A percentile compares a stretch with the other conserved stretches of the same genome.
Evolutionary conservation across 352 stramenopile genomes (phyloP).

Genomic region (Phytophthora uliginosa): DNA sequence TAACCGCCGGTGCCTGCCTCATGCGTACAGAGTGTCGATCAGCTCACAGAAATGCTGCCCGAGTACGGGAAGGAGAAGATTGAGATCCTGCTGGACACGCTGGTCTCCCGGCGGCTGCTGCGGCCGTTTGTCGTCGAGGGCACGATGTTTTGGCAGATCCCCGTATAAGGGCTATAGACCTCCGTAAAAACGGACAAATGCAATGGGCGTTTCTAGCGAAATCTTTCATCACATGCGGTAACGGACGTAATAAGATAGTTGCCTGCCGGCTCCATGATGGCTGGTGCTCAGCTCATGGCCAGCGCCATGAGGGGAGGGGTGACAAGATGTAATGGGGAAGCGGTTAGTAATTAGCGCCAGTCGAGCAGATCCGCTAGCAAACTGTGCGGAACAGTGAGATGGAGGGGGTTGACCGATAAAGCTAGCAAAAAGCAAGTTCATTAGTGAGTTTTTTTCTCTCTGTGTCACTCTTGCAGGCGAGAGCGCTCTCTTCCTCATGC

Average conservation of each 20-base stretch:
- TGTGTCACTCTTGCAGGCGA: constrained; percentile 25
- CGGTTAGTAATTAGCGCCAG: constrained; percentile 16
- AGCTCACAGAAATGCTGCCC: constrained; percentile 75
- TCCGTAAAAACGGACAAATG: constrained; percentile 30
- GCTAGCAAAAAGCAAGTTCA: constrained; percentile 43
- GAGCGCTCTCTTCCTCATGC: constrained; percentile 17
- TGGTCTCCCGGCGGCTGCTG: constrained; percentile 80
- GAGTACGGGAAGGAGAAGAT: constrained; percentile 79
- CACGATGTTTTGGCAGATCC: constrained; percentile 87
- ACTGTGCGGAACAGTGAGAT: neutral
- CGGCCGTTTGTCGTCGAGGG: constrained; percentile 88
- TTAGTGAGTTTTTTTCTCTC: constrained; percentile 38
- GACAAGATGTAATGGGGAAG: constrained; percentile 19
- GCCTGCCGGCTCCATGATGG: constrained; percentile 11
- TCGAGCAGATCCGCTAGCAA: neutral
- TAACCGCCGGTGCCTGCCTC: constrained; percentile 10
- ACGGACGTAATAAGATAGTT: constrained; percentile 9
- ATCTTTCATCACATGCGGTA: constrained; percentile 33
- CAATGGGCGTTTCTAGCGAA: constrained; percentile 27
- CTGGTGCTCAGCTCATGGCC: neutral
- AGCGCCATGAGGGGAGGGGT: neutral
- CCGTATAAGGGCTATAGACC: constrained; percentile 26
- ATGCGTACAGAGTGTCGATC: constrained; percentile 64
- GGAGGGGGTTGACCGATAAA: neutral
- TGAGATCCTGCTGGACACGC: constrained; percentile 80